Evolutionary conservation across 768 basidiomycete genomes (phyloP).

Genomic region (Boletus huronensis): DNA sequence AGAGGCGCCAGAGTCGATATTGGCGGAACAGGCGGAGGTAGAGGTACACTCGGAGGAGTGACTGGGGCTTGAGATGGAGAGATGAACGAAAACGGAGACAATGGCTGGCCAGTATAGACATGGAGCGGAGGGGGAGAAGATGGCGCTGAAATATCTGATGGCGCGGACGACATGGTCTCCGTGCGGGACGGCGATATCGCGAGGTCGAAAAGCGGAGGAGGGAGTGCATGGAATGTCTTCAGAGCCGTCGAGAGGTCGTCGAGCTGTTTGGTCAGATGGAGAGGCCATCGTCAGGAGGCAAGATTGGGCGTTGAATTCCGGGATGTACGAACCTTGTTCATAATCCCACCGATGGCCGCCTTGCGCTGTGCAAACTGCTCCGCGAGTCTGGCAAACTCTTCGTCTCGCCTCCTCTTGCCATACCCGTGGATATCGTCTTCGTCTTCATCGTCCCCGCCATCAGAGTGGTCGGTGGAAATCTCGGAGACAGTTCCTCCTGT

Average conservation of each 20-base stretch:
- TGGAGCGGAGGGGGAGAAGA: slow-evolving; percentile 9
- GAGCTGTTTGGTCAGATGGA: slow-evolving; percentile 16
- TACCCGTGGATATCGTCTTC: slow-evolving; percentile 51
- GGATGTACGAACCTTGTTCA: slow-evolving; percentile 55
- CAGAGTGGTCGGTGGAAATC: slow-evolving; percentile 27
- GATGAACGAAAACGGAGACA: slow-evolving; percentile 1
- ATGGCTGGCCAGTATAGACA: not conserved
- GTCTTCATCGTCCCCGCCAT: slow-evolving; percentile 36
- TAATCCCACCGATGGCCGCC: slow-evolving; percentile 65
- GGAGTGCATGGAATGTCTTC: slow-evolving; percentile 43
- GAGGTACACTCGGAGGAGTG: no score
- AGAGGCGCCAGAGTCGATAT: slow-evolving; percentile 19
- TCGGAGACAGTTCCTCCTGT: slow-evolving; percentile 21
- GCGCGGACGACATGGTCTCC: slow-evolving; percentile 29
- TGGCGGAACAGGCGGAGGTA: slow-evolving; percentile 20
- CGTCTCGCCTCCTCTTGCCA: slow-evolving; percentile 53
- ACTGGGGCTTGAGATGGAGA: slow-evolving; percentile 8
- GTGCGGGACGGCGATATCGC: slow-evolving; percentile 22
- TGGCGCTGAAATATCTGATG: slow-evolving; percentile 22
- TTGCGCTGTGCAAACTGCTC: slow-evolving; percentile 69
- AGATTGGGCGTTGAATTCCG: no score
- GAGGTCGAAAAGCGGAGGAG: slow-evolving; percentile 39
- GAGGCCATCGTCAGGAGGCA: not conserved
- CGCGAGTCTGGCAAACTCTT: slow-evolving; percentile 64
- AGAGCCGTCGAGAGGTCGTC: slow-evolving; percentile 34